Evolutionary conservation across 1,284 basidiomycete species (phyloP).

Genomic region (Pterulicium gracile): DNA sequence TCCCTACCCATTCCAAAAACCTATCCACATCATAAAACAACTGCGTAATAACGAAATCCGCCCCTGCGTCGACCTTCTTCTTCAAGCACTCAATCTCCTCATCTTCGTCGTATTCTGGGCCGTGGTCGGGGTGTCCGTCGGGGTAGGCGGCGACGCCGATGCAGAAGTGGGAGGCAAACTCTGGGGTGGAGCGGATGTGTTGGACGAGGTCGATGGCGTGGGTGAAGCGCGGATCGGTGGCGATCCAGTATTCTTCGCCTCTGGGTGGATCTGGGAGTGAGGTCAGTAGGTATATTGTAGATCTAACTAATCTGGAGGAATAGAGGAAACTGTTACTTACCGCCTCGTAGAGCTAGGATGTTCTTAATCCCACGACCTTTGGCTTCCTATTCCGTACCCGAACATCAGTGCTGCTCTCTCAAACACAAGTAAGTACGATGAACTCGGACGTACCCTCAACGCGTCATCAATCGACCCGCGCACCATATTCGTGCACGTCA

Average conservation of each 20-base stretch:
- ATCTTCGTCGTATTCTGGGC: slow-evolving; percentile 51
- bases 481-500: slow-evolving; percentile 98
- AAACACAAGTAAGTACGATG: background rate
- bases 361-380: slow-evolving; percentile 81
- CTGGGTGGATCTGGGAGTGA: slow-evolving; percentile 70
- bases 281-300: slow-evolving; percentile 3
- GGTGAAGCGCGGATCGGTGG: slow-evolving; percentile 77
- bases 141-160: slow-evolving; percentile 89
- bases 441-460: slow-evolving; percentile 46
- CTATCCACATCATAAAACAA: slow-evolving; percentile 92
- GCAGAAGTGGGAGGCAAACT: slow-evolving; percentile 82
- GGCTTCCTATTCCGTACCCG: slow-evolving; percentile 64
- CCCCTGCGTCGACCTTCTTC: slow-evolving; percentile 89
- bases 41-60: slow-evolving; percentile 94
- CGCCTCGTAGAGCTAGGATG: slow-evolving; percentile 87
- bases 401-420: too few relatives aligned
- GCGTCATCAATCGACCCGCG: slow-evolving; percentile 80
- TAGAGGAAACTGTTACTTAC: slow-evolving; percentile 25
- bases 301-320: too few relatives aligned
- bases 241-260: slow-evolving; percentile 87
- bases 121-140: slow-evolving; percentile 69
- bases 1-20: slow-evolving; percentile 72
- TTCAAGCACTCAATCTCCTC: slow-evolving; percentile 75
- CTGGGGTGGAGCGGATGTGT: slow-evolving; percentile 76
- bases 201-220: slow-evolving; percentile 85